phyloP scores from a whole-genome alignment of 345 rosid genomes.

The Citrus reticulata region DNA sequence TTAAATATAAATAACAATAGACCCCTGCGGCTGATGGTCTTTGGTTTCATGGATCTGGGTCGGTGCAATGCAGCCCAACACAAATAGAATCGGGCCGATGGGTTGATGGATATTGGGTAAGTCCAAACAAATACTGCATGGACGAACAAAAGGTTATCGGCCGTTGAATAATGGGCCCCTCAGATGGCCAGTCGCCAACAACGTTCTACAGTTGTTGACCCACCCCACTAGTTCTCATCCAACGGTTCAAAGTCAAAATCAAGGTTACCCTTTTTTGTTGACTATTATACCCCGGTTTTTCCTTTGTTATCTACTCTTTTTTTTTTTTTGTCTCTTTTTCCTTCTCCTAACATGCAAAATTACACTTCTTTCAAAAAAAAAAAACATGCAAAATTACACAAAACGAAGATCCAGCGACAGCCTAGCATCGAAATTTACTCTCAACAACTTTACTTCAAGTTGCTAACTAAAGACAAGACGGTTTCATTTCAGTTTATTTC shows the following conservation, averaged over 20 bases:
- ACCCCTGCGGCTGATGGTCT: too few relatives aligned
- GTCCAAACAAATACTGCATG: neutral
- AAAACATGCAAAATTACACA: neutral
- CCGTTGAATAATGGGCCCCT: neutral
- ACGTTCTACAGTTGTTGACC: slow-evolving; percentile 23
- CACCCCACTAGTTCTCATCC: slow-evolving; percentile 14
- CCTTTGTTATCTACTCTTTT: neutral
- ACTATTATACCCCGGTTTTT: neutral
- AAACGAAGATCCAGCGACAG: neutral
- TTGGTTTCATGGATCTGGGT: too few relatives aligned
- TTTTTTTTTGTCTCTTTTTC: fast-evolving
- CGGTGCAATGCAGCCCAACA: too few relatives aligned
- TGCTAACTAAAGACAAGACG: slow-evolving; percentile 2
- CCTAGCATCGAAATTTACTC: neutral
- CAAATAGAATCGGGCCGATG: too few relatives aligned
- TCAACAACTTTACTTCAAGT: neutral
- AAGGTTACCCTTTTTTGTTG: neutral
- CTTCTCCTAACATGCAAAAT: too few relatives aligned
- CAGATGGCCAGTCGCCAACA: neutral
- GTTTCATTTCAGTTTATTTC: slow-evolving; percentile 1
- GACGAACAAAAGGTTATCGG: neutral
- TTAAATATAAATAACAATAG: too few relatives aligned
- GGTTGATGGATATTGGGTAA: neutral
- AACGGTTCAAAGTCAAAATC: slow-evolving; percentile 9
- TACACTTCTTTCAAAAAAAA: neutral